Conservation (phyloP, 2,329 filamentous ascomycete genomes). For the Cercospora sp. region DNA sequence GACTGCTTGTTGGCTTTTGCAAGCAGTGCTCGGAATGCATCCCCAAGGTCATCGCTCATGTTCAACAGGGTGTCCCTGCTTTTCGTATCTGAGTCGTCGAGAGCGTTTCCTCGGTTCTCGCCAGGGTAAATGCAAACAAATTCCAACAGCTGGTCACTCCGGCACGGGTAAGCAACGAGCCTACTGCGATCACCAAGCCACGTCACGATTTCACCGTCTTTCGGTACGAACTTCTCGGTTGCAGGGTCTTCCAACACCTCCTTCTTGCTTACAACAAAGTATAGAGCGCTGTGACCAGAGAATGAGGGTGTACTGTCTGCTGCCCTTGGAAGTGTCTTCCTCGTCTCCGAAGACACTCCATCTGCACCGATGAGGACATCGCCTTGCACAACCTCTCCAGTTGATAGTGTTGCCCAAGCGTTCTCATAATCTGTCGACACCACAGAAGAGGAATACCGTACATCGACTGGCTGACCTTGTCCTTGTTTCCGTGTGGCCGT, state of each 20-base stretch:
- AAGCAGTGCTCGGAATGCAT: slow-evolving; percentile 36
- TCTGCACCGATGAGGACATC: slow-evolving; percentile 39
- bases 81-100: neutral
- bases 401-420: slow-evolving; percentile 31
- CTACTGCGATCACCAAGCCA: slow-evolving; percentile 47
- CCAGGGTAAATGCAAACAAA: slow-evolving; percentile 47
- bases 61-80: neutral
- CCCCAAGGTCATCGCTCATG: slow-evolving; percentile 39
- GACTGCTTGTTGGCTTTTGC: slow-evolving; percentile 41
- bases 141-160: slow-evolving; percentile 50
- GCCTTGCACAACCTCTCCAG: slow-evolving; percentile 31
- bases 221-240: slow-evolving; percentile 42
- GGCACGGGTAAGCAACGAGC: slow-evolving; percentile 52
- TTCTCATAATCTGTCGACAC: slow-evolving; percentile 28
- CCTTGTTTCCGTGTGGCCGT: slow-evolving; percentile 28
- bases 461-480: slow-evolving; percentile 29
- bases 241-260: slow-evolving; percentile 44
- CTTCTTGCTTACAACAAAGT: slow-evolving; percentile 56
- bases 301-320: slow-evolving; percentile 30
- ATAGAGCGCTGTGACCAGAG: slow-evolving; percentile 58
- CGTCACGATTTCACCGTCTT: slow-evolving; percentile 43
- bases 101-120: neutral
- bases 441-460: slow-evolving; percentile 32
- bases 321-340: slow-evolving; percentile 26
- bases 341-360: slow-evolving; percentile 35